Evolutionary conservation across 352 stramenopile genomes (phyloP).

Genomic region (Lagenidium giganteum): DNA sequence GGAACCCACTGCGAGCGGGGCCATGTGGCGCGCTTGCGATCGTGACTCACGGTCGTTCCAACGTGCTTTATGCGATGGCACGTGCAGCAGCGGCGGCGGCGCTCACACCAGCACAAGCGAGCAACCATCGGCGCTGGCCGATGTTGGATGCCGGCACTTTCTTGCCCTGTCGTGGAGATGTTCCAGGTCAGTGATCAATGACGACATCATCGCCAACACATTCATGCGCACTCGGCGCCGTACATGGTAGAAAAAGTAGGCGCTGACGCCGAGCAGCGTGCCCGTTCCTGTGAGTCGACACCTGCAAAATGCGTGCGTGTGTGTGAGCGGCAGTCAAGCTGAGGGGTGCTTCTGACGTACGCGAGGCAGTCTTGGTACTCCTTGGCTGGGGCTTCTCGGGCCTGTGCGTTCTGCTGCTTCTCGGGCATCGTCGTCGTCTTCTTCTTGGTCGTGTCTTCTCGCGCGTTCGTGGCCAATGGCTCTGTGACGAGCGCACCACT

Average conservation of each 20-base stretch:
- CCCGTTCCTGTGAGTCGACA: constrained; percentile 49
- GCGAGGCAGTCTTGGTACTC: constrained; percentile 8
- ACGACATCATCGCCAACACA: not conserved
- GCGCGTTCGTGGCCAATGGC: too few relatives aligned
- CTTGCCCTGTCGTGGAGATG: constrained; percentile 18
- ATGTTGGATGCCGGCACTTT: constrained; percentile 37
- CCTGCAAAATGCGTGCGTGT: constrained; percentile 14
- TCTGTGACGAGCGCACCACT: too few relatives aligned
- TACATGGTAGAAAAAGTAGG: constrained; percentile 26
- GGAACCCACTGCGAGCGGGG: too few relatives aligned
- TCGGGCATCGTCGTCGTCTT: too few relatives aligned
- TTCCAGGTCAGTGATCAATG: not conserved
- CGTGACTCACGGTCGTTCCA: not conserved
- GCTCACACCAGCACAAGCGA: constrained; percentile 44
- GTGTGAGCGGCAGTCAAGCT: not conserved
- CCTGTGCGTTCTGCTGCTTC: too few relatives aligned
- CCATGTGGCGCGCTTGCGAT: too few relatives aligned
- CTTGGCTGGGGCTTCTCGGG: too few relatives aligned
- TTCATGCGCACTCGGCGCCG: too few relatives aligned
- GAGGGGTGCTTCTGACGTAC: too few relatives aligned
- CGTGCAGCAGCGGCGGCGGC: constrained; percentile 39
- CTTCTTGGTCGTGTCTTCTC: too few relatives aligned
- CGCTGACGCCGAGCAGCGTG: constrained; percentile 44
- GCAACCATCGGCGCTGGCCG: constrained; percentile 51
- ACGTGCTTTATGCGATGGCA: constrained; percentile 24